Percentiles rank a stretch among this genome's conserved stretches.
These are phyloP conservation scores for Mycotypha africana DNA, from an alignment of 371 early-diverging fungal genomes.

Conservation along the genomic window DNA sequence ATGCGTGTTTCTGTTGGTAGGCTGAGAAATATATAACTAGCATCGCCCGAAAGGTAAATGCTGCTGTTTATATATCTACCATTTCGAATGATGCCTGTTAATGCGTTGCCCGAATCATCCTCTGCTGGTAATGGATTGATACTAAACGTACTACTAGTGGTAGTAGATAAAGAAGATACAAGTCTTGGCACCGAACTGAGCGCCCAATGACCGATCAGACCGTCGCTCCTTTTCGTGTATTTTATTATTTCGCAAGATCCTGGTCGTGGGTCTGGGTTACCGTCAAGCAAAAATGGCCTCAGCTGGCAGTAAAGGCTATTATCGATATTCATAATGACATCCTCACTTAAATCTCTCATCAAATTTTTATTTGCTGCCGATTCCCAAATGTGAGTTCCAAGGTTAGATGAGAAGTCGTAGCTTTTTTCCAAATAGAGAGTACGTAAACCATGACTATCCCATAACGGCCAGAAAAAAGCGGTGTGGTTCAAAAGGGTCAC, in stretches of 20 bases:
- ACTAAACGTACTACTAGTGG: too few species aligned
- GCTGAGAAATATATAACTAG: conserved; percentile 31
- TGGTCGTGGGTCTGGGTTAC: conserved; percentile 22
- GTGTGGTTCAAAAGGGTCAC: conserved; percentile 35
- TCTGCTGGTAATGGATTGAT: conserved; percentile 20
- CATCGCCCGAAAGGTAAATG: conserved; percentile 25
- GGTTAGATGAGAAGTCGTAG: conserved; percentile 33
- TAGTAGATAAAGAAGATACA: too few species aligned
- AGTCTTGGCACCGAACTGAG: conserved; percentile 2
- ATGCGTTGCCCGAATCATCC: conserved; percentile 35
- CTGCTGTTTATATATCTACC: conserved; percentile 14
- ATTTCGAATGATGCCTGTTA: conserved; percentile 27
- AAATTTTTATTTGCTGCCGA: conserved; percentile 41
- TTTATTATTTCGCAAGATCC: conserved; percentile 25
- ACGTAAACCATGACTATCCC: conserved; percentile 40
- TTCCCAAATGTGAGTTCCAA: conserved; percentile 46
- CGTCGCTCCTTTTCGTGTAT: conserved; percentile 17
- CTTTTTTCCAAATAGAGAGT: conserved; percentile 39
- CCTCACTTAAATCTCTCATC: conserved; percentile 29
- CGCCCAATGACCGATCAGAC: conserved; percentile 40
- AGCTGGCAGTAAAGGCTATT: conserved; percentile 43
- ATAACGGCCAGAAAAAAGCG: conserved; percentile 46
- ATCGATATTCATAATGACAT: conserved; percentile 34
- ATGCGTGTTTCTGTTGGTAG: conserved; percentile 24
- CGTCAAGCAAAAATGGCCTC: conserved; percentile 33